Evolutionary conservation across 495 filamentous ascomycete genomes (phyloP), one percentile per base, ranked within the genome.

Genomic region (Penicillium riverlandense): DNA sequence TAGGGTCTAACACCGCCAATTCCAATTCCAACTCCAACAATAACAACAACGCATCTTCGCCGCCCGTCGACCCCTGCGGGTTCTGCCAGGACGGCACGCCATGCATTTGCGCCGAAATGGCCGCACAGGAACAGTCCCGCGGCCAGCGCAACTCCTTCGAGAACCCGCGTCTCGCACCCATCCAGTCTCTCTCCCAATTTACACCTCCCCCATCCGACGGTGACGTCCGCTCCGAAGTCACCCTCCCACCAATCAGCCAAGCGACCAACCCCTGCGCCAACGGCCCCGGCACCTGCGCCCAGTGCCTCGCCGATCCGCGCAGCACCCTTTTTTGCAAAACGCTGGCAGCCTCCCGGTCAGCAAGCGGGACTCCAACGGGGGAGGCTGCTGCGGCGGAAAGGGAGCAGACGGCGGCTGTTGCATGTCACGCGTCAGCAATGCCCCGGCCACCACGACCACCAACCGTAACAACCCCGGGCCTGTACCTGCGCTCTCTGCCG

Each of bases 261-360:
- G 67, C 70, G 8, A 71, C 69, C 28, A 70, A 72, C 32, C 61
- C 79, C 44, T 85, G 84, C 47, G 72, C 74, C 41, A 83, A 84
- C 45, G 80, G 86, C 0, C 88, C 88, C 1, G 88, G 88, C 9
- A 85, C 84, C 15, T 95, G 88, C 55, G 74, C 79, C 4, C 85
- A 90, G 60, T 95, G 88, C 57, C 76, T 80, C 29, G 71, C 77
- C 7, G 85, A 92, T 59, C 85, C 88, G 1, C 79, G 79, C 49
- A 86, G 88, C 16, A 86, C 83, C 11, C 76, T 90, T 47, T 95
- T 95, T 71, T 95, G 88, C 67, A 86, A 86, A 52, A 85, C 82
- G 30, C 76, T 94, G 13, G 87, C 87, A 45, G 84, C 84, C 49
- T 79, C 70, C 43, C 71, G 72, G 40, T 60, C 65, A 47, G 70